Evolutionary conservation across 352 stramenopile species (phyloP), one percentile per base, ranked within the genome.

Genomic region (Pythium dissotocum): DNA sequence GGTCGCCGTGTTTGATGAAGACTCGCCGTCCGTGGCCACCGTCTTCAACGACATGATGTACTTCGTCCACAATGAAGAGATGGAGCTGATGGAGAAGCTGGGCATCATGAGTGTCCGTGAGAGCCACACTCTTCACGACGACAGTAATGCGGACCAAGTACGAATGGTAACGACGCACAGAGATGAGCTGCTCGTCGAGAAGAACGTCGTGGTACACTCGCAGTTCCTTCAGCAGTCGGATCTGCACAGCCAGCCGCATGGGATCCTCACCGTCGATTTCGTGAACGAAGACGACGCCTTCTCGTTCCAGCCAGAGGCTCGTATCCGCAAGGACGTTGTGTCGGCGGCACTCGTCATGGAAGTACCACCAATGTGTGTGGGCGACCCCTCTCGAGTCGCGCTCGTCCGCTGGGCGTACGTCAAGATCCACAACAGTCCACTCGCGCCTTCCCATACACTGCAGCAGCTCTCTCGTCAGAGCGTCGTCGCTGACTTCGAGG

Each of bases 201-300:
- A 60, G 52, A 67, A 67, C 52, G 26, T 54, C 13, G 51, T 55
- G 13, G 12, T 54, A 0, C 52, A 59, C 28, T 48, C 26, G 35
- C 51, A 58, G 12, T 67, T 55, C 18, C 36, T 55, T 13, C 26
- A 78, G 38, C 38, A 76, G 3, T 38, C 64, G 14, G 67, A 73
- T 3, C 2, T 18, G 13, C 32, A 53, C 12, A 4, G 12, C 2
- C 12, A 16, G 10, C 59, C 59, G 21, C 51, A 61, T 13, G 51
- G 61, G 2, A 18, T 61, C 9, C 9, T 67, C 24, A 24, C 57
- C 2, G 13, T 63, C 28, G 42, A 69, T 44, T 69, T 13, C 4
- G 63, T 69, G 4, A 28, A 69, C 38, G 26, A 46, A 26, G 63
- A 69, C 54, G 63, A 69, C n/a, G 28, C 46, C 28, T 63, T 63